A percentile compares a stretch with the other conserved stretches of the same genome.
These are phyloP conservation scores for Daedalea quercina DNA, from an alignment of 768 basidiomycete genomes.

Conservation along the genomic window DNA sequence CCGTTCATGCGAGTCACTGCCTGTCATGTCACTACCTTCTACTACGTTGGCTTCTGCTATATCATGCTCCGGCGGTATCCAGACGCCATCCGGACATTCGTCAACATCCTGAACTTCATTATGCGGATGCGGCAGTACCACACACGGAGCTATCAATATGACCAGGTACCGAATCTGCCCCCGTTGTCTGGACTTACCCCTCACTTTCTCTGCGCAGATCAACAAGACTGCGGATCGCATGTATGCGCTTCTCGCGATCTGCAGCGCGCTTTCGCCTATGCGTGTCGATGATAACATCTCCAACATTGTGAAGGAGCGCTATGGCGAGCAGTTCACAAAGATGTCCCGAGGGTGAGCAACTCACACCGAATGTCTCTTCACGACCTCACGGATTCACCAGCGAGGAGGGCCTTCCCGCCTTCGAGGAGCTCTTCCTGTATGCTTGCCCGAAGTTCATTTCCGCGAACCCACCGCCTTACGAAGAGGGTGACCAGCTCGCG, in stretches of 20 bases:
- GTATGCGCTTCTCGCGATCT: conserved; percentile 94
- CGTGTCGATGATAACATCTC: conserved; percentile 92
- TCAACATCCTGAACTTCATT: conserved; percentile 90
- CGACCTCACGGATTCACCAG: conserved; percentile 26
- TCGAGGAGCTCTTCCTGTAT: conserved; percentile 89
- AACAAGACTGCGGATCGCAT: conserved; percentile 97
- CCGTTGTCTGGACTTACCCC: not conserved
- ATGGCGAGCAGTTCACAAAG: conserved; percentile 84
- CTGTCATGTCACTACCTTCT: conserved; percentile 93
- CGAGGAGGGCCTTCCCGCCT: conserved; percentile 70
- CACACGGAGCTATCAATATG: conserved; percentile 93
- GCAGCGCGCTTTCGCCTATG: conserved; percentile 88
- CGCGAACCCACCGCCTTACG: conserved; percentile 91
- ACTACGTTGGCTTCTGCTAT: conserved; percentile 97
- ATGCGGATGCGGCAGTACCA: conserved; percentile 96
- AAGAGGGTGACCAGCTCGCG: conserved; percentile 60
- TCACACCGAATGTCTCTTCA: not conserved
- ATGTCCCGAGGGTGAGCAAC: conserved; percentile 74
- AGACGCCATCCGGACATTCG: conserved; percentile 92
- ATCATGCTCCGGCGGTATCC: conserved; percentile 91
- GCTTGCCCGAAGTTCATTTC: conserved; percentile 97
- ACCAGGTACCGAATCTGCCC: conserved; percentile 53
- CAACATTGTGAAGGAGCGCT: conserved; percentile 87
- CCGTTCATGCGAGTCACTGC: conserved; percentile 93
- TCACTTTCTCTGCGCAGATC: conserved; percentile 46